These are phyloP conservation scores for Aspergillus fumigatiaffinis DNA, from an alignment of 2,329 filamentous ascomycete genomes.

Conservation along the genomic window DNA sequence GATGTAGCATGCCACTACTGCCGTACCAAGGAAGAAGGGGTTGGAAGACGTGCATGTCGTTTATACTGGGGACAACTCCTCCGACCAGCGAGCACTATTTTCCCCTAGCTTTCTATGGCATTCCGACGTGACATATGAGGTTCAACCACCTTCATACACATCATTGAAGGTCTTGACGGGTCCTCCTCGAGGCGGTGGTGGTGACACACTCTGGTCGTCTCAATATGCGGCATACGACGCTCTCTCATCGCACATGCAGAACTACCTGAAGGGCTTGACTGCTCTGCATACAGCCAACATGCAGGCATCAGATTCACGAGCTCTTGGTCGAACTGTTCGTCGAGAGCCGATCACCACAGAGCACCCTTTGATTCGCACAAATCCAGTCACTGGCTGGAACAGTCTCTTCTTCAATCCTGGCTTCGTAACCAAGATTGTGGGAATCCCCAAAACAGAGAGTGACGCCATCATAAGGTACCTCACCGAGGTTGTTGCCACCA, in stretches of 20 bases:
- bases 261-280: conserved; percentile 55
- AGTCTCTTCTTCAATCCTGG: conserved; percentile 57
- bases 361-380: conserved; percentile 56
- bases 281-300: conserved; percentile 54
- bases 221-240: conserved; percentile 58
- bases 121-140: conserved; percentile 55
- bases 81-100: conserved; percentile 53
- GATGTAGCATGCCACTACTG: conserved; percentile 49
- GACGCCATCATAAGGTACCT: conserved; percentile 51
- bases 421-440: conserved; percentile 57
- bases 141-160: conserved; percentile 56
- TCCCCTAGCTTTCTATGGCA: conserved; percentile 55
- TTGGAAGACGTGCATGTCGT: conserved; percentile 57
- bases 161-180: conserved; percentile 52
- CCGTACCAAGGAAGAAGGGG: conserved; percentile 46
- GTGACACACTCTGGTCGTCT: conserved; percentile 56
- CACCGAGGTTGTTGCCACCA: conserved; percentile 53
- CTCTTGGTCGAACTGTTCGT: conserved; percentile 49
- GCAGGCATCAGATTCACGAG: conserved; percentile 49
- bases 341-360: conserved; percentile 52
- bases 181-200: conserved; percentile 53
- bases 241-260: conserved; percentile 54
- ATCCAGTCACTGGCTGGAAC: conserved; percentile 62
- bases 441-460: conserved; percentile 54
- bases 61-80: conserved; percentile 50